These are phyloP conservation scores for Tylopilus subfusipes DNA, from an alignment of 768 basidiomycete species.

Conservation along the genomic window DNA sequence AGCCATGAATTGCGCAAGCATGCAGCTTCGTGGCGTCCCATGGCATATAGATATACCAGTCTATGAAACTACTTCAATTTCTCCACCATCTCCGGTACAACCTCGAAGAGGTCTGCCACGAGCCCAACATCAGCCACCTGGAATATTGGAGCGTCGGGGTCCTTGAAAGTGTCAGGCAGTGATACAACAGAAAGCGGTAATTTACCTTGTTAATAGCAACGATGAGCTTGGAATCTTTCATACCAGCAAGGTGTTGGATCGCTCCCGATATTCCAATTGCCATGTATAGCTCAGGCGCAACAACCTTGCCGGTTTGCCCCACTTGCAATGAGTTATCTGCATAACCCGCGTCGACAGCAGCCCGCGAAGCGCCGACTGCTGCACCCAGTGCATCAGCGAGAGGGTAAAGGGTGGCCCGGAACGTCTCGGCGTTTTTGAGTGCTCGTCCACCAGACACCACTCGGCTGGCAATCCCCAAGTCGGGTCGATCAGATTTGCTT, in stretches of 20 bases:
- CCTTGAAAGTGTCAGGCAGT: slow-evolving; percentile 45
- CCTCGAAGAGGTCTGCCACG: slow-evolving; percentile 90
- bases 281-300: slow-evolving; percentile 94
- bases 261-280: slow-evolving; percentile 97
- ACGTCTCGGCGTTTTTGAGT: slow-evolving; percentile 92
- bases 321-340: slow-evolving; percentile 98
- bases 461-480: slow-evolving; percentile 80
- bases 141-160: slow-evolving; percentile 97
- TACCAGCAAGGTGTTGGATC: slow-evolving; percentile 97
- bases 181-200: neutral
- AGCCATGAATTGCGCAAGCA: neutral
- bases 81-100: slow-evolving; percentile 84
- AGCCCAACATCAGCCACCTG: slow-evolving; percentile 96
- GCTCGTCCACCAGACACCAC: slow-evolving; percentile 96
- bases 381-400: slow-evolving; percentile 92
- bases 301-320: slow-evolving; percentile 99
- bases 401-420: slow-evolving; percentile 79
- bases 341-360: slow-evolving; percentile 97
- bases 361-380: slow-evolving; percentile 96
- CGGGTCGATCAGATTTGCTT: slow-evolving; percentile 89
- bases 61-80: slow-evolving; percentile 60
- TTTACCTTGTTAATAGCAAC: slow-evolving; percentile 94
- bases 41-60: slow-evolving; percentile 15
- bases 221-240: slow-evolving; percentile 99
- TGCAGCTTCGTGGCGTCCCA: neutral